A percentile compares a stretch with the other conserved stretches of the same genome.
These are phyloP conservation scores for Caryopteris hybrid DNA, from an alignment of 305 asterid species.

Conservation along the genomic window DNA sequence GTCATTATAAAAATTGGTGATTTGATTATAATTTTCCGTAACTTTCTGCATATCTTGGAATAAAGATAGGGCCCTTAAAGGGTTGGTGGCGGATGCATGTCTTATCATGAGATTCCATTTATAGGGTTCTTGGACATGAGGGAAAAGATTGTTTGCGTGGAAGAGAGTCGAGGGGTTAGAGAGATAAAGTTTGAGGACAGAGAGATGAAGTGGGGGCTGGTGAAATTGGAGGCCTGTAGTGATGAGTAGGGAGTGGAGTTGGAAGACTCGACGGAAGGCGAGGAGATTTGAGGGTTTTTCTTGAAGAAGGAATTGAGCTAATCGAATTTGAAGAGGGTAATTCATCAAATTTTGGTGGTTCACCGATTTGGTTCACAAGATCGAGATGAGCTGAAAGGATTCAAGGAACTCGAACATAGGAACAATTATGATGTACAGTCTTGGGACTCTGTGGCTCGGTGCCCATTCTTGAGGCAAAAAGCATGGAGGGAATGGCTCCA, in stretches of 20 bases:
- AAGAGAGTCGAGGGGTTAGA: constrained; percentile 28
- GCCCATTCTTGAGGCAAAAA: neutral
- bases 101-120: constrained; percentile 43
- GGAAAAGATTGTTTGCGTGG: constrained; percentile 25
- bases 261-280: constrained; percentile 23
- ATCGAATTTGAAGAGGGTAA: constrained; percentile 23
- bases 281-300: constrained; percentile 15
- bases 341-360: constrained; percentile 23
- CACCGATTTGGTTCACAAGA: neutral
- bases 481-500: neutral
- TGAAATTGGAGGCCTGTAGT: constrained; percentile 33
- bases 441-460: no score
- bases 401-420: no score
- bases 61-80: constrained; percentile 39
- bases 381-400: neutral
- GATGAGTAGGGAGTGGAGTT: constrained; percentile 36
- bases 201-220: constrained; percentile 22
- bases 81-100: constrained; percentile 35
- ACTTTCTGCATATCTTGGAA: constrained; percentile 31
- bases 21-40: neutral
- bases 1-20: constrained; percentile 11
- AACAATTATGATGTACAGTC: no score
- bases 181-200: constrained; percentile 30
- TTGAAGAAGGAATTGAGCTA: constrained; percentile 29
- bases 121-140: constrained; percentile 27